These are phyloP conservation scores for Buddleja alternifolia DNA, from an alignment of 257 asterid genomes.

Conservation along the genomic window DNA sequence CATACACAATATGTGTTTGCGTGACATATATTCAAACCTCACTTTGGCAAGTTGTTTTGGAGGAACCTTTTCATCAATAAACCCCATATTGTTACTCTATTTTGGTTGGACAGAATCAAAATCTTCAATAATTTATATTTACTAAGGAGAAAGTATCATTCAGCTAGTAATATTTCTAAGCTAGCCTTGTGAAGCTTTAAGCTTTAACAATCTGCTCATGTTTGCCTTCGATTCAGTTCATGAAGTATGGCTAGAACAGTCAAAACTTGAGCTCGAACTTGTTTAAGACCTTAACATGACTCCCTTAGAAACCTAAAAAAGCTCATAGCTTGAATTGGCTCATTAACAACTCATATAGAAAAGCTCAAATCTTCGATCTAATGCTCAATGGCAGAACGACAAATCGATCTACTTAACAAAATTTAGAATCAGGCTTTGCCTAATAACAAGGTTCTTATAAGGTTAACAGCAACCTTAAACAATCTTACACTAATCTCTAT, in stretches of 20 bases:
- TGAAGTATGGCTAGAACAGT: conserved; percentile 17
- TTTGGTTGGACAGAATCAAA: neutral
- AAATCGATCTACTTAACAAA: neutral
- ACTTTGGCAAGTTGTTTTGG: too few species aligned
- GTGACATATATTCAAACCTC: too few species aligned
- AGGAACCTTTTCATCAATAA: neutral
- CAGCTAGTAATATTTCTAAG: neutral
- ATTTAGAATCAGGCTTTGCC: neutral
- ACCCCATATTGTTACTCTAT: neutral
- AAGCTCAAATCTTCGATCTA: conserved; percentile 14
- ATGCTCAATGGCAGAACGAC: conserved; percentile 9
- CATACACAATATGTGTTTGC: too few species aligned
- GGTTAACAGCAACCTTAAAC: conserved; percentile 14
- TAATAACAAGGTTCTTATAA: conserved; percentile 23
- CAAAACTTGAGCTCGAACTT: neutral
- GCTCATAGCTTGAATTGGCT: neutral
- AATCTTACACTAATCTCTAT: too few species aligned
- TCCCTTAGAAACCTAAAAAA: neutral
- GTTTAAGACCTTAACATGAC: neutral
- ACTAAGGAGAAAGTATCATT: neutral
- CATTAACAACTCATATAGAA: conserved; percentile 8
- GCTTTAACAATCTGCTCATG: neutral
- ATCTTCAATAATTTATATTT: neutral
- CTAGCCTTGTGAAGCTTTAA: neutral
- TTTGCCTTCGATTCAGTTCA: conserved; percentile 13